A percentile compares a stretch with the other conserved stretches of the same genome.
Conservation (phyloP, 2,329 filamentous ascomycete genomes). For the Amesomyces nigricolor region DNA sequence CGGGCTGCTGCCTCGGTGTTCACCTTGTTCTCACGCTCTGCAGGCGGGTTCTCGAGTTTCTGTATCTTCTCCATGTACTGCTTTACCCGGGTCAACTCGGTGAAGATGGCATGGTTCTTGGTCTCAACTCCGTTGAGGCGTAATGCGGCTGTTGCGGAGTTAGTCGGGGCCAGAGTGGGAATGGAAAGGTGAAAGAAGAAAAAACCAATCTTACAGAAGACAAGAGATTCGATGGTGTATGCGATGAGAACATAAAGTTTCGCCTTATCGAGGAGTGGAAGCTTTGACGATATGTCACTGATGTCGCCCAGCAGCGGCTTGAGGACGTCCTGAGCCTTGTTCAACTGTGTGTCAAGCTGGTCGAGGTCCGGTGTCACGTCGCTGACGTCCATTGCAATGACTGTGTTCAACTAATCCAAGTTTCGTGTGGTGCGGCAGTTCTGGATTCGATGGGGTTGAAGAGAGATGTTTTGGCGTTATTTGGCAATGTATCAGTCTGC, state of each 20-base stretch:
- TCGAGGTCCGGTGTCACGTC: constrained; percentile 64
- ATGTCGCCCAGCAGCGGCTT: constrained; percentile 67
- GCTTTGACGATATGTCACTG: constrained; percentile 63
- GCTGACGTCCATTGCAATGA: constrained; percentile 39
- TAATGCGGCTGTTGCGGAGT: constrained; percentile 55
- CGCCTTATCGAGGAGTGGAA: constrained; percentile 90
- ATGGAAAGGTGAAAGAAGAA: not conserved
- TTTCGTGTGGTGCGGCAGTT: not conserved
- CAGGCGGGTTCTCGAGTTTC: constrained; percentile 58
- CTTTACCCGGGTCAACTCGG: constrained; percentile 78
- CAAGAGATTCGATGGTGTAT: constrained; percentile 83
- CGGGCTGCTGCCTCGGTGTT: constrained; percentile 74
- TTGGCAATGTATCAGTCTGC: not conserved
- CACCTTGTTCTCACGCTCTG: constrained; percentile 48
- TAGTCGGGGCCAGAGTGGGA: constrained; percentile 3
- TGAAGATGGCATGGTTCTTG: constrained; percentile 78
- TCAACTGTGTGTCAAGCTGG: constrained; percentile 70
- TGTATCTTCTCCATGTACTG: constrained; percentile 94
- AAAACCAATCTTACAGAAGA: constrained; percentile 63
- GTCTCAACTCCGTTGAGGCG: constrained; percentile 73
- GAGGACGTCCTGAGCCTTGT: constrained; percentile 69
- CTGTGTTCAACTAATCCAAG: not conserved
- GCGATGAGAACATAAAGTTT: constrained; percentile 86
- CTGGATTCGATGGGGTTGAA: not conserved
- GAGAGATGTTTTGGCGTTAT: not conserved